Evolutionary conservation across 257 asterid species (phyloP), one percentile per base, ranked within the genome.

Genomic region (Primulina tabacum): DNA sequence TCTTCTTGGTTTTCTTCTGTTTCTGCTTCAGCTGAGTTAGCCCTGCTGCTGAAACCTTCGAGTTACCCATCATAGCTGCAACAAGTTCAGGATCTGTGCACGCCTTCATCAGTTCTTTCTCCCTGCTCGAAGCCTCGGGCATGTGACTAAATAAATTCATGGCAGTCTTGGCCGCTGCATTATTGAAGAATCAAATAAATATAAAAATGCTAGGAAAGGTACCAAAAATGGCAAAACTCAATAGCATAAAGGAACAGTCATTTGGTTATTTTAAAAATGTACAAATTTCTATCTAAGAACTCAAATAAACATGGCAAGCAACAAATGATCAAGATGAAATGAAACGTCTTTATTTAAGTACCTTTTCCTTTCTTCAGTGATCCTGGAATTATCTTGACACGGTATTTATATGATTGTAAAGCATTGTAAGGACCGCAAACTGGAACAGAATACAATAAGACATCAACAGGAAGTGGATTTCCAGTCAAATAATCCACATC

Each of bases 41-140:
- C 69, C 99, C 99, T 10, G 99, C 95, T 21, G 99, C 90, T 33
- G 99, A 85, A 68, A 93, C 88, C 86, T 93, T 93, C 33, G 83
- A 95, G 21, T 93, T 93, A 68, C 99, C 97, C 30, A 90, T 56
- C 34, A 93, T 81, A 28, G 97, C 92, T 76, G 99, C 96, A 73
- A 89, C 89, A 40, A 93, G 96, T 79, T 93, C 99, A 32, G 97
- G 90, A 74, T 92, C 98, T n/a, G 98, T 90, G 87, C 97, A 90
- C 9, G 92, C 97, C 88, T 92, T 92, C 96, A 92, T 92, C 75
- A 92, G 55, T 81, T 92, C 98, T 85, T 89, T 93, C 81, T 93
- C 99, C 77, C 99, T 82, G 61, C 60, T 78, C 26, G 92, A 78
- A 18, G 99, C 86, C 75, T 90, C 99, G 0, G 86, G 66, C 84